Conservation (phyloP, 306 rosid genomes). For the Urtica urens region DNA sequence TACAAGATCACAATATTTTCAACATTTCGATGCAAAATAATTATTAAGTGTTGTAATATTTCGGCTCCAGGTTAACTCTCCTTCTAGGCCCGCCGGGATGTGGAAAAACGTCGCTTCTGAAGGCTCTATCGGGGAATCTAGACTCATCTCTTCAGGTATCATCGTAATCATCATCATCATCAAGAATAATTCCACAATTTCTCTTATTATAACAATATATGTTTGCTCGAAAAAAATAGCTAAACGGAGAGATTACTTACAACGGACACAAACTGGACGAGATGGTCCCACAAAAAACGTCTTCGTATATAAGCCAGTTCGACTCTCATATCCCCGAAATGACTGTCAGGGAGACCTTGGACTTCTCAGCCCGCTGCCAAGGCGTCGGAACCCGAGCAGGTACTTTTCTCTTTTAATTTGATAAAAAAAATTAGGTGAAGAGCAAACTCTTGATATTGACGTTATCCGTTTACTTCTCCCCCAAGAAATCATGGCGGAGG, state of each 20-base stretch:
- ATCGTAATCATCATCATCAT: background rate
- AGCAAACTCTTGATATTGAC: too few relatives aligned
- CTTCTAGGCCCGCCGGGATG: slow-evolving; percentile 45
- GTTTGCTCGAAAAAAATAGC: slow-evolving; percentile 18
- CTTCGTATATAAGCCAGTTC: slow-evolving; percentile 63
- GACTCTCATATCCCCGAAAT: slow-evolving; percentile 56
- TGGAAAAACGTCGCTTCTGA: slow-evolving; percentile 36
- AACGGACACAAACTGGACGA: slow-evolving; percentile 47
- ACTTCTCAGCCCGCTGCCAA: slow-evolving; percentile 65
- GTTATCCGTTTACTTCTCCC: background rate
- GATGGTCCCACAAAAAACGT: slow-evolving; percentile 52
- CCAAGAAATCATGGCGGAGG: slow-evolving; percentile 51
- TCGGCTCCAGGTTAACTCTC: slow-evolving; percentile 36
- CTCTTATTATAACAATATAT: background rate
- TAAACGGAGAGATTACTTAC: slow-evolving; percentile 41
- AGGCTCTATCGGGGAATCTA: slow-evolving; percentile 30
- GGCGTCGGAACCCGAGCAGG: slow-evolving; percentile 65
- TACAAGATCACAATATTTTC: too few relatives aligned
- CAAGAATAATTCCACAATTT: background rate
- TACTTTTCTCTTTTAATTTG: slow-evolving; percentile 11
- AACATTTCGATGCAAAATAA: too few relatives aligned
- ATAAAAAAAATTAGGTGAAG: background rate
- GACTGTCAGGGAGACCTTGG: slow-evolving; percentile 77
- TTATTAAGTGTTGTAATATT: too few relatives aligned
- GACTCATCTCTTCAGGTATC: slow-evolving; percentile 30